Conservation (phyloP, 1,139 yeast species). For the Geotrichum candidum region DNA sequence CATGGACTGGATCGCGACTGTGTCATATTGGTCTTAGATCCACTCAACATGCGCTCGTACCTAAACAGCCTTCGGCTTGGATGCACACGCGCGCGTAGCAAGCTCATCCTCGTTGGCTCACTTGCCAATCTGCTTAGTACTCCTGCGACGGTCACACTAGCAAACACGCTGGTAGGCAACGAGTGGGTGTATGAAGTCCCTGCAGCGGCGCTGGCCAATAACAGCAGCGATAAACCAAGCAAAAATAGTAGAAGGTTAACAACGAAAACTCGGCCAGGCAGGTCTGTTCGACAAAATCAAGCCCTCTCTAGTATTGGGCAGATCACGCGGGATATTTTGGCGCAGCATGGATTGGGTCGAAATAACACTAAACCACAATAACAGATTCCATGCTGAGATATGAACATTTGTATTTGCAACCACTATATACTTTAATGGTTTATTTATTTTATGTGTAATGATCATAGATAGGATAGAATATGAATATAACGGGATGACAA, state of each 20-base stretch:
- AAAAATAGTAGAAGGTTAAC: background rate
- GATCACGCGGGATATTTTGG: background rate
- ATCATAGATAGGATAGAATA: background rate
- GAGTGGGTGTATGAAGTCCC: constrained; percentile 40
- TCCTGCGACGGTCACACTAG: constrained; percentile 42
- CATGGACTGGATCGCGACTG: constrained; percentile 96
- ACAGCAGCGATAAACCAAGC: background rate
- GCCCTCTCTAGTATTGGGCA: background rate
- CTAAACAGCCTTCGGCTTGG: background rate
- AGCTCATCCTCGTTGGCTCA: constrained; percentile 79
- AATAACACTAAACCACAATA: background rate
- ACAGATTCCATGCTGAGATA: background rate
- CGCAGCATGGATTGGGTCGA: background rate
- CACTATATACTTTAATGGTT: background rate
- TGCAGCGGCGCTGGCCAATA: background rate
- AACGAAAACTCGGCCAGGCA: background rate
- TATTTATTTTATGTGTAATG: background rate
- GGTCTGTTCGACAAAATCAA: background rate
- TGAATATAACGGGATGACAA: background rate
- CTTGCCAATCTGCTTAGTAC: background rate
- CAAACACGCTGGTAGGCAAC: constrained; percentile 32
- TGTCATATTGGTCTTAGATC: constrained; percentile 76
- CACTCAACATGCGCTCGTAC: constrained; percentile 49
- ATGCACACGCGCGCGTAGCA: constrained; percentile 62
- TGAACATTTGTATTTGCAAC: background rate